Evolutionary conservation across 2,329 filamentous ascomycete genomes (phyloP).

Genomic region (Penicillium sumatraense): DNA sequence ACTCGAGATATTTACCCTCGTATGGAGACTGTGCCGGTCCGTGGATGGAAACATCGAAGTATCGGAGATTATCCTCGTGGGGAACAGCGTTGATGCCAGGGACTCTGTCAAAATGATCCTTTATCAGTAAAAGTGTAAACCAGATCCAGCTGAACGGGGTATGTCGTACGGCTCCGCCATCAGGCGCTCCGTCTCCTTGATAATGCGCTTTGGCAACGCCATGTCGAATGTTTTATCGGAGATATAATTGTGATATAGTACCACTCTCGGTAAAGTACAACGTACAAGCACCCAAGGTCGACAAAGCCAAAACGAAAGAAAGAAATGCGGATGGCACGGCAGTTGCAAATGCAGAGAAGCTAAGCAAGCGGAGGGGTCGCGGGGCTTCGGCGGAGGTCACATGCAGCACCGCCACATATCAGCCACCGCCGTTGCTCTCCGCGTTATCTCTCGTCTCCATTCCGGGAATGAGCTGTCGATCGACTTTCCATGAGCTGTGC

Average conservation of each 20-base stretch:
- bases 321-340: not conserved
- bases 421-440: slow-evolving; percentile 25
- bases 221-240: slow-evolving; percentile 34
- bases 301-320: not conserved
- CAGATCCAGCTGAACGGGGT: not conserved
- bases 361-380: slow-evolving; percentile 29
- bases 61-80: slow-evolving; percentile 95
- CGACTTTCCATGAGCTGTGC: not conserved
- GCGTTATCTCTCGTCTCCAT: slow-evolving; percentile 21
- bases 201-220: slow-evolving; percentile 92
- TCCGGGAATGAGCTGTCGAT: slow-evolving; percentile 11
- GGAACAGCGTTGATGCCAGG: slow-evolving; percentile 94
- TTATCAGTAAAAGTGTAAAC: slow-evolving; percentile 1
- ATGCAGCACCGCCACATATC: slow-evolving; percentile 13
- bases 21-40: slow-evolving; percentile 92
- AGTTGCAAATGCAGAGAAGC: not conserved
- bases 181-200: slow-evolving; percentile 97
- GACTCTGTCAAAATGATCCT: slow-evolving; percentile 62
- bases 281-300: not conserved
- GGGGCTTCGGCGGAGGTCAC: slow-evolving; percentile 22
- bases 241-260: not conserved
- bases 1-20: slow-evolving; percentile 65
- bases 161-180: slow-evolving; percentile 87
- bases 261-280: not conserved
- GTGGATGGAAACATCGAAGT: slow-evolving; percentile 97